Evolutionary conservation across 176 grass and related monocot species (phyloP), one percentile per base, ranked within the genome.

Genomic region (Lolium multiflorum): DNA sequence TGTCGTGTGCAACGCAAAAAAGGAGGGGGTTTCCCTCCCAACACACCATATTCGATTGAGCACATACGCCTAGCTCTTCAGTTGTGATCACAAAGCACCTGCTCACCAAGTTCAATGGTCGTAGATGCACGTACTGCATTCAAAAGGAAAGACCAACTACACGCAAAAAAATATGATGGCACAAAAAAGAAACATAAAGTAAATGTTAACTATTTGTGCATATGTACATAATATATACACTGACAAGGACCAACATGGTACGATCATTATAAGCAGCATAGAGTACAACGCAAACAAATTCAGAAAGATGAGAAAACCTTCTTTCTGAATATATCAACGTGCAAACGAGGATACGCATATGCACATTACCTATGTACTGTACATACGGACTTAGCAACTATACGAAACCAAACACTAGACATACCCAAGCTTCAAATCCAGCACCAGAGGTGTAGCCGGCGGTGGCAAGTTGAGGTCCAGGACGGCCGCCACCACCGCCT

Each of bases 401-500:
- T 25, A 11, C 22, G 10, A 62, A 24, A 47, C 46, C 46, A 47
- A 62, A 22, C 9, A 10, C 59, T 62, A 62, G 4, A 62, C 21
- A 18, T 24, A 64, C 24, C 83, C 79, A 69, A 86, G 72, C 44
- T 87, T 87, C 56, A 90, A 18, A 46, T 86, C 89, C 47, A 87
- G 66, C 84, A 62, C 17, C 66, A 57, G 48, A 25, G 47, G 37
- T 16, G 31, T 37, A 59, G 31, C 72, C 10, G 86, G 64, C 17
- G 85, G 91, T 56, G 80, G 58, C 57, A 90, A 63, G 88, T 90
- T 92, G 71, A 90, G 81, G 63, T 92, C 91, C 56, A 92, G 72
- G 54, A 18, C 13, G 26, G 63, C 37, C 14, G 28, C 12, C 26
- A 37, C 59, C 26, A 58, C 16, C 0, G 17, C 10, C 2, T 57